These are phyloP conservation scores for Neurospora sp. DNA, from an alignment of 495 filamentous ascomycete genomes.

Conservation along the genomic window DNA sequence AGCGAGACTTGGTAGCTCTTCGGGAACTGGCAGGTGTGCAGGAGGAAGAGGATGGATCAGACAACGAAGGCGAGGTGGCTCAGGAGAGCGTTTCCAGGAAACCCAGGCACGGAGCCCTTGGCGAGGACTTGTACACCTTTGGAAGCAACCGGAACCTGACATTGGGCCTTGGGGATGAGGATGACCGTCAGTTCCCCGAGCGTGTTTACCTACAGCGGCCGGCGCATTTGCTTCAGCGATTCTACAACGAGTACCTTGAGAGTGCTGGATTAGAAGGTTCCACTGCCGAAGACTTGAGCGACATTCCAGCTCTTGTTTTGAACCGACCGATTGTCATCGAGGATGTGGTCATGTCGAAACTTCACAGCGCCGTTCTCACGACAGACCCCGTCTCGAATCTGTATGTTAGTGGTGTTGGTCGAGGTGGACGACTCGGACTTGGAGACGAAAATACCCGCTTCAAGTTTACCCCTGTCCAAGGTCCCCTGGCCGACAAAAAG, in stretches of 20 bases:
- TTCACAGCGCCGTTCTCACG: constrained; percentile 85
- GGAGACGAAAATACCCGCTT: constrained; percentile 85
- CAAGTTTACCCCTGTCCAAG: constrained; percentile 69
- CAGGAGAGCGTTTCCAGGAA: constrained; percentile 8
- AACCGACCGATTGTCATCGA: constrained; percentile 62
- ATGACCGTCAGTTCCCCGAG: constrained; percentile 90
- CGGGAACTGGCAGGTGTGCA: constrained; percentile 16
- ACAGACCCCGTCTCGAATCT: constrained; percentile 86
- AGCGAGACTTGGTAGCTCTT: constrained; percentile 29
- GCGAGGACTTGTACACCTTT: constrained; percentile 84
- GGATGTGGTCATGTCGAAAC: constrained; percentile 76
- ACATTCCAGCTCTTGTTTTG: constrained; percentile 58
- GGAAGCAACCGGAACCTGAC: constrained; percentile 93
- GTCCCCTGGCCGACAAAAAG: constrained; percentile 57
- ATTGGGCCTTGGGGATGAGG: constrained; percentile 83
- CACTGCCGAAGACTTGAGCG: constrained; percentile 26
- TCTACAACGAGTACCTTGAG: constrained; percentile 52
- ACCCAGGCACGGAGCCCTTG: constrained; percentile 18
- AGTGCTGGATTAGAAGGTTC: constrained; percentile 18
- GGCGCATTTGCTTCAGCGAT: constrained; percentile 60
- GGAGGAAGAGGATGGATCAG: constrained; percentile 27
- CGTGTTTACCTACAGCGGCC: constrained; percentile 70
- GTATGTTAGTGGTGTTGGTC: constrained; percentile 86
- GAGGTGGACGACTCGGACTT: constrained; percentile 80
- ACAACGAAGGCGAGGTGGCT: constrained; percentile 23